phyloP scores from a whole-genome alignment of 169 alveolate genomes.

The Cryptosporidium xiaoi region DNA sequence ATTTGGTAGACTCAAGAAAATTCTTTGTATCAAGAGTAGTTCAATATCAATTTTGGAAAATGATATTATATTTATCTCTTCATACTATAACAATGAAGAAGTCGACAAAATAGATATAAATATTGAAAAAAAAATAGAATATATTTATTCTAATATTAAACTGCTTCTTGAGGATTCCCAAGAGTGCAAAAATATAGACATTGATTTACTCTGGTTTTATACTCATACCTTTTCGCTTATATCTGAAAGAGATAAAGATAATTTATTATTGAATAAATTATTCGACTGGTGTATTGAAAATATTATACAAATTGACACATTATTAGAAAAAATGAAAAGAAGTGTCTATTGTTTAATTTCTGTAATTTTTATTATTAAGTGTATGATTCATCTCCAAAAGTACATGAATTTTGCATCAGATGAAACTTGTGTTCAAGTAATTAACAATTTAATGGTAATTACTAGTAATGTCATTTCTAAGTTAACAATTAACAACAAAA shows the following conservation, averaged over 20 bases:
- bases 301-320: conserved; percentile 13
- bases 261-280: background rate
- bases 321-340: conserved; percentile 71
- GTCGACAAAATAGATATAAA: background rate
- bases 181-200: conserved; percentile 7
- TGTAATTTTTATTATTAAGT: conserved; percentile 59
- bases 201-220: conserved; percentile 56
- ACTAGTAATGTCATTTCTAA: conserved; percentile 20
- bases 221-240: conserved; percentile 14
- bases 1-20: conserved; percentile 53
- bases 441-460: conserved; percentile 64
- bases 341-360: conserved; percentile 72
- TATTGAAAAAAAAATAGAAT: background rate
- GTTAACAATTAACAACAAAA: conserved; percentile 31
- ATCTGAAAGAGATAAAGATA: background rate
- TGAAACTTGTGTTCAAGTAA: conserved; percentile 27
- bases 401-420: conserved; percentile 34
- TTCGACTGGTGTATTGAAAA: conserved; percentile 47
- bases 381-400: conserved; percentile 71
- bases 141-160: background rate
- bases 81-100: conserved; percentile 33
- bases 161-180: conserved; percentile 15
- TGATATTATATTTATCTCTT: conserved; percentile 27
- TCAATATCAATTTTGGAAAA: background rate
- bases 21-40: conserved; percentile 1